Evolutionary conservation across 1,284 basidiomycete species (phyloP), one percentile per base, ranked within the genome.

Genomic region (Cutaneotrichosporon mucoides): DNA sequence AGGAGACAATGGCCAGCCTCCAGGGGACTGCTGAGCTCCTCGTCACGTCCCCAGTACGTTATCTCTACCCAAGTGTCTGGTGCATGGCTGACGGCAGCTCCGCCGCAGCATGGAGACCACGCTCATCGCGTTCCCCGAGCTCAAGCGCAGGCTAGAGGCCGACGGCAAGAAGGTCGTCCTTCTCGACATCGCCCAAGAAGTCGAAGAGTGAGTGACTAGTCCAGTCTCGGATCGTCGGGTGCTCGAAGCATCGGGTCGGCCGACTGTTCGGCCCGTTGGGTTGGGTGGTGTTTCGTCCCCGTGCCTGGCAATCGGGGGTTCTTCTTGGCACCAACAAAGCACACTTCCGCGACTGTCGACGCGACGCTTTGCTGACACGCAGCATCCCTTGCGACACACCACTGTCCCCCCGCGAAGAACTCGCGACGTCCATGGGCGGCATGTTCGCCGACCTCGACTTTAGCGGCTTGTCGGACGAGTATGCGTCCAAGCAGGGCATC

Each of bases 61-160:
- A 9, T 34, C 12, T 40, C 38, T 11, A 6, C 35, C 13, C 15
- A 33, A 15, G 36, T 43, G 5, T 41, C 46, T n/a, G 12, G n/a
- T 36, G 10, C 45, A 11, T 13, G 35, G 44, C 55, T 60, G 49
- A 63, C 55, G 6, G 12, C 52, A 78, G 73, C 65, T 78, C 10
- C 66, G 72, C 4, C 68, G 77, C 15, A 71, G 77, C 1, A 70
- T 79, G 70, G 75, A 78, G 61, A 79, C 78, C 3, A 69, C 75
- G 59, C 59, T 79, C 1, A 48, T 73, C 5, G 76, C 73, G n/a
- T 75, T 68, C 52, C 72, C 73, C 3, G 61, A 64, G 2, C 60
- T 77, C 11, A 69, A 68, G 55, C 51, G 56, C 9, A 62, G 75
- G 6, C 60, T 78, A 34, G 69, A 74, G 24, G 52, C 55, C 3